Evolutionary conservation across 2,329 filamentous ascomycete genomes (phyloP).

Genomic region (Alternaria sp.): DNA sequence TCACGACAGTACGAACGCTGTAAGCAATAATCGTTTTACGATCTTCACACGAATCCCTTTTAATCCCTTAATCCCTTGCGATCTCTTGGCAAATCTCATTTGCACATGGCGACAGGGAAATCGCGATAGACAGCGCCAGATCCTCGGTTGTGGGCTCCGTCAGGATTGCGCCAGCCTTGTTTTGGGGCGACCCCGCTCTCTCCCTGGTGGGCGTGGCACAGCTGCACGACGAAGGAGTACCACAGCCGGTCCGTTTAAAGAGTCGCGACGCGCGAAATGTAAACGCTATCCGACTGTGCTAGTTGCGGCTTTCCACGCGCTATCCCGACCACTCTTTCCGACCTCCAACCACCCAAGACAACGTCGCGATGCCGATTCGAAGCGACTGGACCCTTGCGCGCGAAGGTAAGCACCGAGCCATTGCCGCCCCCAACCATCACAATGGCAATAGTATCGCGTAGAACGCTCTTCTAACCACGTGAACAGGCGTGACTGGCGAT

Average conservation of each 20-base stretch:
- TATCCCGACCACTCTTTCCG: not conserved
- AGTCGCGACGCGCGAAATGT: not conserved
- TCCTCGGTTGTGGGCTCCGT: conserved; percentile 1
- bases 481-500: conserved; percentile 56
- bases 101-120: not conserved
- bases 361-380: conserved; percentile 43
- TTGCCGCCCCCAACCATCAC: not conserved
- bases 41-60: not conserved
- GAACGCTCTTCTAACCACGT: not conserved
- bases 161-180: conserved; percentile 1
- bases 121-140: not conserved
- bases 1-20: not conserved
- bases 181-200: not conserved
- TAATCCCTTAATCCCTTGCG: not conserved
- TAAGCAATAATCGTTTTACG: not conserved
- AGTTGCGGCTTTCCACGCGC: not conserved
- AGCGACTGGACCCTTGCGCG: conserved; percentile 48
- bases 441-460: not conserved
- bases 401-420: conserved; percentile 40
- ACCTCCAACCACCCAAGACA: not conserved
- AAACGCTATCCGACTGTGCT: not conserved
- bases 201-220: not conserved
- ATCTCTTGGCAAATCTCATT: not conserved
- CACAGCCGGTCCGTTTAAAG: conserved; percentile 4
- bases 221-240: not conserved